Conservation (phyloP, 2,329 filamentous ascomycete genomes). For the Cladophialophora exuberans region DNA sequence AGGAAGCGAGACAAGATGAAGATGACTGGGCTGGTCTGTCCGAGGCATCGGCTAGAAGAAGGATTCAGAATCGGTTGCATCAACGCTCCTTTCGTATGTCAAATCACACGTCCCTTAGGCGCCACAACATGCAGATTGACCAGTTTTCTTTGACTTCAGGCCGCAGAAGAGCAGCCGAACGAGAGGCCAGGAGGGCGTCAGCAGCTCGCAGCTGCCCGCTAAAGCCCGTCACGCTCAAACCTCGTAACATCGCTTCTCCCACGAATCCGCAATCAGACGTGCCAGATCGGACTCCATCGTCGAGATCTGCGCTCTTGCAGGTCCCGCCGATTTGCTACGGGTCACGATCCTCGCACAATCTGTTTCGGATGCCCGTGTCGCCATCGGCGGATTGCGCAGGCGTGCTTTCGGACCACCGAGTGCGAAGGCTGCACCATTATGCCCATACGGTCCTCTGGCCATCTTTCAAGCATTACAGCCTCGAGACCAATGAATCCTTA, state of each 20-base stretch:
- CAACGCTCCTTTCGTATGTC: slow-evolving; percentile 18
- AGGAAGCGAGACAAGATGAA: slow-evolving; percentile 12
- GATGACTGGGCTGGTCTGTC: slow-evolving; percentile 19
- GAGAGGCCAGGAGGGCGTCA: slow-evolving; percentile 13
- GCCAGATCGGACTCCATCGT: not conserved
- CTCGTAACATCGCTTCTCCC: not conserved
- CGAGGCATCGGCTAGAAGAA: slow-evolving; percentile 11
- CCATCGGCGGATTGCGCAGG: not conserved
- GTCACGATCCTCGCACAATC: not conserved
- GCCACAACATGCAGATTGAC: not conserved
- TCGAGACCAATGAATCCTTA: slow-evolving; percentile 14
- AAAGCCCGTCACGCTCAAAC: slow-evolving; percentile 2
- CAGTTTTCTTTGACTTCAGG: slow-evolving; percentile 1
- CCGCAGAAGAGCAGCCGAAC: slow-evolving; percentile 15
- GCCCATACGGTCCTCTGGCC: slow-evolving; percentile 14
- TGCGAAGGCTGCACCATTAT: slow-evolving; percentile 12
- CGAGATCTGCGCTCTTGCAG: not conserved
- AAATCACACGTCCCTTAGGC: not conserved
- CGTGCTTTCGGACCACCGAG: slow-evolving; percentile 3
- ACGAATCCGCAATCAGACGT: not conserved
- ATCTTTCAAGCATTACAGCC: slow-evolving; percentile 14
- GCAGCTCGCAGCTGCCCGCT: slow-evolving; percentile 1
- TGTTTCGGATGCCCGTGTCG: not conserved
- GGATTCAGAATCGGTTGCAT: slow-evolving; percentile 18
- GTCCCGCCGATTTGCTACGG: not conserved